Conservation (phyloP, 169 alveolate genomes). For the Eimeria acervulina region DNA sequence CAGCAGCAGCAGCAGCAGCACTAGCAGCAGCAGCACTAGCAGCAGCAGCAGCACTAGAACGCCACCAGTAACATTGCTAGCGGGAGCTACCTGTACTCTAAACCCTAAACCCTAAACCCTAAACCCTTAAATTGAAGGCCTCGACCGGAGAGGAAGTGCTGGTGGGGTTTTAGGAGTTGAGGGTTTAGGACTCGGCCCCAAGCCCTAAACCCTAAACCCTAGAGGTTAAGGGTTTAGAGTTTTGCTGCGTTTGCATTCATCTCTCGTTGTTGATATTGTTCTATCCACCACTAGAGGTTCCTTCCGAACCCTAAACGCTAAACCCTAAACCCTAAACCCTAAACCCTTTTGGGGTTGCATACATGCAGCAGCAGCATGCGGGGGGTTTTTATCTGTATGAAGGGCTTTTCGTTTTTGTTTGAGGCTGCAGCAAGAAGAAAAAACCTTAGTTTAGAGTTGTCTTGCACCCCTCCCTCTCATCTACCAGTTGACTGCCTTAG, state of each 20-base stretch:
- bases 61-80: background rate
- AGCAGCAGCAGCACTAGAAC: background rate
- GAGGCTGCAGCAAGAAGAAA: background rate
- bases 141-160: background rate
- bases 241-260: too few relatives aligned
- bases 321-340: background rate
- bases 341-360: background rate
- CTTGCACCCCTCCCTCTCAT: background rate
- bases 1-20: background rate
- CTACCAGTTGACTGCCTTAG: background rate
- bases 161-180: too few relatives aligned
- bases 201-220: too few relatives aligned
- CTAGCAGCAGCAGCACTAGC: background rate
- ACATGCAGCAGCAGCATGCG: too few relatives aligned
- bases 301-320: background rate
- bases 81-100: background rate
- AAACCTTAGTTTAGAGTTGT: too few relatives aligned
- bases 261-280: too few relatives aligned
- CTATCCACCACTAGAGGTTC: background rate
- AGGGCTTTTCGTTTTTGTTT: background rate
- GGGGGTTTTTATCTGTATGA: background rate
- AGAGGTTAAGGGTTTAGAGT: too few relatives aligned
- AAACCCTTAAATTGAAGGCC: too few relatives aligned
- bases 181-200: too few relatives aligned
- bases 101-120: conserved; percentile 37